Evolutionary conservation across 768 basidiomycete genomes (phyloP).

Genomic region (Tylopilus plumbeoviolaceoides): DNA sequence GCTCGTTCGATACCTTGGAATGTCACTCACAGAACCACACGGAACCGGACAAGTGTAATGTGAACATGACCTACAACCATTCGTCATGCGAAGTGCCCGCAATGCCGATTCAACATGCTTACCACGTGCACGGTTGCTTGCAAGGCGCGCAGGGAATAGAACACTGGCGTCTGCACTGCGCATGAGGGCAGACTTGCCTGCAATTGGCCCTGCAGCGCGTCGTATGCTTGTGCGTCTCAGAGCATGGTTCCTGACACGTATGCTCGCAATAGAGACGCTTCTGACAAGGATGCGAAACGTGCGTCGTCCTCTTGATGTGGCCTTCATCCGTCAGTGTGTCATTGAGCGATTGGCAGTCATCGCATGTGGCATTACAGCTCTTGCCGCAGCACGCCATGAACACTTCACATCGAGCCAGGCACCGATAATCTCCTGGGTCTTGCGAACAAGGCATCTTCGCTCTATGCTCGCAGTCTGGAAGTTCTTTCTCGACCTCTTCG

Average conservation of each 20-base stretch:
- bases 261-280: slow-evolving; percentile 54
- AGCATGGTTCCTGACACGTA: slow-evolving; percentile 46
- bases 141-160: slow-evolving; percentile 58
- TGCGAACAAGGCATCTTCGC: slow-evolving; percentile 44
- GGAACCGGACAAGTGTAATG: slow-evolving; percentile 57
- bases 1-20: not conserved
- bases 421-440: slow-evolving; percentile 38
- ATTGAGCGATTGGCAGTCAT: slow-evolving; percentile 40
- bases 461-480: slow-evolving; percentile 53
- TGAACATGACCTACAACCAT: slow-evolving; percentile 42
- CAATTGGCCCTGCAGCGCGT: slow-evolving; percentile 43
- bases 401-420: slow-evolving; percentile 39
- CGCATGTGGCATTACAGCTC: slow-evolving; percentile 46
- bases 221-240: slow-evolving; percentile 46
- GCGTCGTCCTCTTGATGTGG: slow-evolving; percentile 30
- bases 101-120: slow-evolving; percentile 4
- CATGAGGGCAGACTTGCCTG: slow-evolving; percentile 52
- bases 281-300: slow-evolving; percentile 47
- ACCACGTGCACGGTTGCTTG: slow-evolving; percentile 58
- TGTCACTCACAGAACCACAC: slow-evolving; percentile 57
- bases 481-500: slow-evolving; percentile 38
- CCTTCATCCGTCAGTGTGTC: not conserved
- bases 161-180: slow-evolving; percentile 45
- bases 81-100: not conserved
- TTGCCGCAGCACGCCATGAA: slow-evolving; percentile 52